Percentiles rank a stretch among this genome's conserved stretches.
phyloP scores from a whole-genome alignment of 225 moss, liverwort and hornwort species.

The Ulota crispa region DNA sequence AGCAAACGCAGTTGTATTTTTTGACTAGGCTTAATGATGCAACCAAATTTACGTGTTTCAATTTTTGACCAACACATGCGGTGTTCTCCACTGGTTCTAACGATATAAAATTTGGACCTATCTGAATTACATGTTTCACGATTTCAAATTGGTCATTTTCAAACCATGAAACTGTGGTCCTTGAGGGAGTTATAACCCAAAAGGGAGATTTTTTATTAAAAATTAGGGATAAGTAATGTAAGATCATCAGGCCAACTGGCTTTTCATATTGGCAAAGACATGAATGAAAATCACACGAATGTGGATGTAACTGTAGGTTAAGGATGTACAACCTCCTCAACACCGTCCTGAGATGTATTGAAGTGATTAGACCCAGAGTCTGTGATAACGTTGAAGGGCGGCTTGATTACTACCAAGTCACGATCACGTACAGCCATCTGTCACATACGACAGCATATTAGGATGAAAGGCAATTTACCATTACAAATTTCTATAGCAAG shows the following conservation, averaged over 20 bases:
- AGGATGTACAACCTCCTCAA: constrained; percentile 23
- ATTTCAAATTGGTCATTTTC: not conserved
- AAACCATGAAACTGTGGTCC: not conserved
- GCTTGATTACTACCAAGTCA: constrained; percentile 56
- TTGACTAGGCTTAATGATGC: not conserved
- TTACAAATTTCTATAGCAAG: not conserved
- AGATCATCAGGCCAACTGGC: not conserved
- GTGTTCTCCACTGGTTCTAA: not conserved
- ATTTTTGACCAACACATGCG: not conserved
- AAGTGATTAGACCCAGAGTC: constrained; percentile 27
- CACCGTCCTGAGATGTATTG: constrained; percentile 29
- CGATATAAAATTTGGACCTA: not conserved
- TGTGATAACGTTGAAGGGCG: constrained; percentile 45
- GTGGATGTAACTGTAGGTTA: not conserved
- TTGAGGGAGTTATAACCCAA: not conserved
- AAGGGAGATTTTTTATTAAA: not conserved
- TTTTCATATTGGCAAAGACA: not conserved
- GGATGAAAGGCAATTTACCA: not conserved
- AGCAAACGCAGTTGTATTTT: not conserved
- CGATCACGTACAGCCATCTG: constrained; percentile 68
- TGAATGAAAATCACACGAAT: not conserved
- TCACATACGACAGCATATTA: not conserved
- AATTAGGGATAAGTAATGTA: not conserved
- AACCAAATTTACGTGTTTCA: not conserved
- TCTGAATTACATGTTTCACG: not conserved